Evolutionary conservation across 1,284 basidiomycete genomes (phyloP).

Genomic region (Ustilago lituana): DNA sequence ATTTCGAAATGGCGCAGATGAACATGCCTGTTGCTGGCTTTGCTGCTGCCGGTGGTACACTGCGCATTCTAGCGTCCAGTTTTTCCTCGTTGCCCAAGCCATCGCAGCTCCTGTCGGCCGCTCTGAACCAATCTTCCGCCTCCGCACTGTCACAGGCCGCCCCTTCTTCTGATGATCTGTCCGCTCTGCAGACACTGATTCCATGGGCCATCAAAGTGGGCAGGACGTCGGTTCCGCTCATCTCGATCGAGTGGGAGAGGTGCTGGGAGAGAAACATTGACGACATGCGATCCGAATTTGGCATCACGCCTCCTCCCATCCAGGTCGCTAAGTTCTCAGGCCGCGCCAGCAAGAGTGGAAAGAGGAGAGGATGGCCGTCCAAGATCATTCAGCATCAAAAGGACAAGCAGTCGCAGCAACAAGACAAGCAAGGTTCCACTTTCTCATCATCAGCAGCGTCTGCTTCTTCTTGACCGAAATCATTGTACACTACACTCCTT

Average conservation of each 20-base stretch:
- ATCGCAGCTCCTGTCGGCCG: slow-evolving; percentile 25
- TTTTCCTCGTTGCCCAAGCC: slow-evolving; percentile 37
- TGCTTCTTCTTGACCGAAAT: too few species aligned
- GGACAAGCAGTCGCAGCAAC: slow-evolving; percentile 16
- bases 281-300: slow-evolving; percentile 82
- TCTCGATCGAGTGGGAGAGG: slow-evolving; percentile 95
- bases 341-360: slow-evolving; percentile 24
- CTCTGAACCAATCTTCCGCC: slow-evolving; percentile 6
- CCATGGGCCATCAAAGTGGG: slow-evolving; percentile 83
- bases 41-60: slow-evolving; percentile 77
- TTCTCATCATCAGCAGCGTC: neutral
- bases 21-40: slow-evolving; percentile 87
- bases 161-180: slow-evolving; percentile 14
- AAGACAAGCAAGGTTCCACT: slow-evolving; percentile 10
- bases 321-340: slow-evolving; percentile 53
- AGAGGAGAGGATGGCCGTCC: slow-evolving; percentile 58
- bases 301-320: slow-evolving; percentile 70
- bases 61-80: slow-evolving; percentile 50
- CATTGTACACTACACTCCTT: too few species aligned
- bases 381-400: slow-evolving; percentile 52
- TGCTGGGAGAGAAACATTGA: slow-evolving; percentile 85
- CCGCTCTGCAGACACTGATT: slow-evolving; percentile 32
- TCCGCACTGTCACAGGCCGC: neutral
- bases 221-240: slow-evolving; percentile 76
- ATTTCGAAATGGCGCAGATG: slow-evolving; percentile 92